Conservation (phyloP, 257 asterid genomes). For the Rhazya stricta region DNA sequence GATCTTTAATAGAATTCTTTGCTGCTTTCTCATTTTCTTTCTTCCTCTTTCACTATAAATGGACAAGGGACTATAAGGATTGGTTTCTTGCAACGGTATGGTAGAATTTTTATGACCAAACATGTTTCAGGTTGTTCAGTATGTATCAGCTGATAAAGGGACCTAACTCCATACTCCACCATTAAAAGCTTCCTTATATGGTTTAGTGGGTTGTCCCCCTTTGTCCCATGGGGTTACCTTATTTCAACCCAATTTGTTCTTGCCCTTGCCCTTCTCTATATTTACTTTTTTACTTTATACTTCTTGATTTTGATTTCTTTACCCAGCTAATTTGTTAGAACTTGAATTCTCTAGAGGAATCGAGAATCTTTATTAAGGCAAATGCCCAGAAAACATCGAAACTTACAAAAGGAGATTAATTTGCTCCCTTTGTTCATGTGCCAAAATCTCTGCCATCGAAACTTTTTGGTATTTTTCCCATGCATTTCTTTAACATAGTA, state of each 20-base stretch:
- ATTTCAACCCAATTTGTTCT: neutral
- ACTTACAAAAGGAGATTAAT: too few relatives aligned
- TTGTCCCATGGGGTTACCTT: neutral
- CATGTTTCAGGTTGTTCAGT: slow-evolving; percentile 21
- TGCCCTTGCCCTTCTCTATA: neutral
- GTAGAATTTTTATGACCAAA: slow-evolving; percentile 26
- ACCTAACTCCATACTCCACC: slow-evolving; percentile 11
- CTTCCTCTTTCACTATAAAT: slow-evolving; percentile 23
- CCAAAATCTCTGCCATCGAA: neutral
- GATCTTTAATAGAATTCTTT: neutral
- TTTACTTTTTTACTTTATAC: too few relatives aligned
- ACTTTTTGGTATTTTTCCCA: neutral
- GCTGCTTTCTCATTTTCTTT: slow-evolving; percentile 9
- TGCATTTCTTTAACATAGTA: neutral
- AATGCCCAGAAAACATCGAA: too few relatives aligned
- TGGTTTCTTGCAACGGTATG: slow-evolving; percentile 18
- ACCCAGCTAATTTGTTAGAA: too few relatives aligned
- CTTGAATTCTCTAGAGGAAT: too few relatives aligned
- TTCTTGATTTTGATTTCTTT: too few relatives aligned
- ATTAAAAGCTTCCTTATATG: slow-evolving; percentile 3
- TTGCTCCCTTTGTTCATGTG: too few relatives aligned
- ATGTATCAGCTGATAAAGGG: slow-evolving; percentile 6
- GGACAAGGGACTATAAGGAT: slow-evolving; percentile 23
- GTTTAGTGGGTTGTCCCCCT: neutral
- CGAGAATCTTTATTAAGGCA: too few relatives aligned